These are phyloP conservation scores for Chenopodium quinoa DNA, from an alignment of 148 eudicot species.

Conservation along the genomic window DNA sequence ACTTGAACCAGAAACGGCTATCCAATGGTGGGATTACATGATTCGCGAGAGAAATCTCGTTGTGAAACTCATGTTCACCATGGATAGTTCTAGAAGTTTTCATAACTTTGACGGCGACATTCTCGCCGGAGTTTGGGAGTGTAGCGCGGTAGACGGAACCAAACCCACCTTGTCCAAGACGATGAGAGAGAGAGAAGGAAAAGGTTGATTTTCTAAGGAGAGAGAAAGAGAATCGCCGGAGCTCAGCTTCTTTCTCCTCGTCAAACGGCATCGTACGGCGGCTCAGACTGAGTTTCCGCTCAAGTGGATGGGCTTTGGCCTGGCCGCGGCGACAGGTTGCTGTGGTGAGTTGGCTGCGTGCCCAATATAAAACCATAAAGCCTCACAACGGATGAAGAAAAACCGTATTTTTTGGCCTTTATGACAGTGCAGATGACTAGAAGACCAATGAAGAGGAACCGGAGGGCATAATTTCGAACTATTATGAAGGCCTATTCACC, in stretches of 20 bases:
- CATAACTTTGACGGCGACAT: constrained; percentile 81
- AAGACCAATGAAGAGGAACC: too few species aligned
- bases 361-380: too few species aligned
- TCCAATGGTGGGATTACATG: constrained; percentile 33
- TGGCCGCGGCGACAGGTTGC: too few species aligned
- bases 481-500: too few species aligned
- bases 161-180: constrained; percentile 90
- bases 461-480: too few species aligned
- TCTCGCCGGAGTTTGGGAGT: constrained; percentile 47
- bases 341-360: too few species aligned
- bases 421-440: too few species aligned
- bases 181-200: constrained; percentile 54
- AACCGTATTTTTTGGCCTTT: too few species aligned
- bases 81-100: constrained; percentile 65
- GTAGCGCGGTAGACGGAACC: constrained; percentile 77
- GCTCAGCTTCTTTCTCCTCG: constrained; percentile 20
- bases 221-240: constrained; percentile 58
- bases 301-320: constrained; percentile 7
- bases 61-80: constrained; percentile 86
- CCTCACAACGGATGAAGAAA: too few species aligned
- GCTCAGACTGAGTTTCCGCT: constrained; percentile 53
- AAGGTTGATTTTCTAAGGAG: constrained; percentile 62
- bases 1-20: constrained; percentile 43
- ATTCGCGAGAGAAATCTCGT: constrained; percentile 60
- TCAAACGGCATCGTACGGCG: constrained; percentile 60